Percentiles rank a stretch among this genome's conserved stretches.
phyloP scores from a whole-genome alignment of 768 basidiomycete species.

The Pholiota microspora region DNA sequence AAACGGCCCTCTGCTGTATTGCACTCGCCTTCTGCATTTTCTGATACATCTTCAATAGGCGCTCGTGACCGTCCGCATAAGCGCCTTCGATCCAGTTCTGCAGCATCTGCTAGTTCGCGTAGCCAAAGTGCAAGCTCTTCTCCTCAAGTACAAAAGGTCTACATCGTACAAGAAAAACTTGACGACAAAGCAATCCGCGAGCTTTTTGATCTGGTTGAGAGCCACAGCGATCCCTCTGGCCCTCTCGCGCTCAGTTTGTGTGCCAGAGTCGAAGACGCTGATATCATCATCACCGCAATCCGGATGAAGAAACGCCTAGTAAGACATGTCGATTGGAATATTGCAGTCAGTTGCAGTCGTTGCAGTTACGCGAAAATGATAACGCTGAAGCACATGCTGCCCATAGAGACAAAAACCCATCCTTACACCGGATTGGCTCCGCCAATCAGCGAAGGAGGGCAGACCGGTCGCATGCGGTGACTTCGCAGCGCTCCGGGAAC shows the following conservation, averaged over 20 bases:
- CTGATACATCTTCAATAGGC: neutral
- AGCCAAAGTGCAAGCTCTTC: neutral
- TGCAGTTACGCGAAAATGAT: constrained; percentile 5
- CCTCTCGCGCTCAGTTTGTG: constrained; percentile 27
- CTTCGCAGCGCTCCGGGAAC: constrained; percentile 55
- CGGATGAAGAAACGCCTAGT: constrained; percentile 67
- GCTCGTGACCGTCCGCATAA: neutral
- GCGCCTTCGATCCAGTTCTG: neutral
- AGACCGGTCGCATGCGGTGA: constrained; percentile 46
- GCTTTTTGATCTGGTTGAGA: constrained; percentile 34
- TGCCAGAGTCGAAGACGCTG: constrained; percentile 43
- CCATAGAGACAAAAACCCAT: constrained; percentile 66
- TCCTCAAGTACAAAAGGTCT: constrained; percentile 22
- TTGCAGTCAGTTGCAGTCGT: constrained; percentile 50
- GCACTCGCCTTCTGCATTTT: neutral
- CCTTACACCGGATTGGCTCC: constrained; percentile 73
- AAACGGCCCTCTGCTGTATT: neutral
- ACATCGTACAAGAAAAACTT: constrained; percentile 39
- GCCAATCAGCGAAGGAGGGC: constrained; percentile 47
- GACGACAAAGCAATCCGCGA: constrained; percentile 30
- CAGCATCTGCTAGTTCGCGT: neutral
- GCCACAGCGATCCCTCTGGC: neutral
- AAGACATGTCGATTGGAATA: constrained; percentile 62
- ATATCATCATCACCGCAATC: constrained; percentile 66
- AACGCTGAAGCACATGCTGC: neutral